A percentile compares a stretch with the other conserved stretches of the same genome.
Conservation (phyloP, 2,329 filamentous ascomycete genomes). For the Biscogniauxia mediterranea region DNA sequence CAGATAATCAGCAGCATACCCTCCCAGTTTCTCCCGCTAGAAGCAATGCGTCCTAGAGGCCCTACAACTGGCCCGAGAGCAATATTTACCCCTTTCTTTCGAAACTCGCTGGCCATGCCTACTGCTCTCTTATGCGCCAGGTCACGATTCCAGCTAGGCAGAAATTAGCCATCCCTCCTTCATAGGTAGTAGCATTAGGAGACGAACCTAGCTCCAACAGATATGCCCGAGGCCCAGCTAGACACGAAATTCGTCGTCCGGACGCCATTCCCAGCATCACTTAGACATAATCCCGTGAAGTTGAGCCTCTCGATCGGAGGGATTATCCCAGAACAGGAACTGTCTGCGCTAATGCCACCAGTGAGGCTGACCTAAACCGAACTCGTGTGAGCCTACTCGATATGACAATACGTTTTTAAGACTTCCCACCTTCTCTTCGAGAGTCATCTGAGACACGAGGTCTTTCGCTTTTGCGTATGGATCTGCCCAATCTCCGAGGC, state of each 20-base stretch:
- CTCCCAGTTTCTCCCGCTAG: slow-evolving; percentile 65
- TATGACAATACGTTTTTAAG: background rate
- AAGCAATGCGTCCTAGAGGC: slow-evolving; percentile 59
- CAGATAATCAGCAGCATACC: slow-evolving; percentile 31
- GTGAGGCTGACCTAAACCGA: slow-evolving; percentile 35
- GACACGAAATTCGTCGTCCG: slow-evolving; percentile 40
- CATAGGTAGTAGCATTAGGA: background rate
- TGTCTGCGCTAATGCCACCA: slow-evolving; percentile 28
- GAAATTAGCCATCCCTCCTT: slow-evolving; percentile 43
- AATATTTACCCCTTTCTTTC: slow-evolving; percentile 74
- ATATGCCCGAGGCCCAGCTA: slow-evolving; percentile 54
- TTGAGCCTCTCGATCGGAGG: slow-evolving; percentile 37
- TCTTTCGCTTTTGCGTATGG: slow-evolving; percentile 35
- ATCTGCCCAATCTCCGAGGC: slow-evolving; percentile 35
- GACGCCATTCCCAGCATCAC: slow-evolving; percentile 32
- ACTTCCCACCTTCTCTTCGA: slow-evolving; percentile 36
- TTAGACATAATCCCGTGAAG: slow-evolving; percentile 42
- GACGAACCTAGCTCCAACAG: slow-evolving; percentile 47
- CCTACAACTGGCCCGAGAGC: slow-evolving; percentile 75
- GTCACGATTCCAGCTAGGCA: slow-evolving; percentile 65
- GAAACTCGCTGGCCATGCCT: slow-evolving; percentile 75
- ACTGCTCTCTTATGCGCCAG: slow-evolving; percentile 66
- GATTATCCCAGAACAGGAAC: slow-evolving; percentile 42
- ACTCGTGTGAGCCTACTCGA: slow-evolving; percentile 1
- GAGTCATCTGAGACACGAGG: slow-evolving; percentile 38